phyloP scores from a whole-genome alignment of 805 yeast species.

The Alloascoidea hylecoeti region DNA sequence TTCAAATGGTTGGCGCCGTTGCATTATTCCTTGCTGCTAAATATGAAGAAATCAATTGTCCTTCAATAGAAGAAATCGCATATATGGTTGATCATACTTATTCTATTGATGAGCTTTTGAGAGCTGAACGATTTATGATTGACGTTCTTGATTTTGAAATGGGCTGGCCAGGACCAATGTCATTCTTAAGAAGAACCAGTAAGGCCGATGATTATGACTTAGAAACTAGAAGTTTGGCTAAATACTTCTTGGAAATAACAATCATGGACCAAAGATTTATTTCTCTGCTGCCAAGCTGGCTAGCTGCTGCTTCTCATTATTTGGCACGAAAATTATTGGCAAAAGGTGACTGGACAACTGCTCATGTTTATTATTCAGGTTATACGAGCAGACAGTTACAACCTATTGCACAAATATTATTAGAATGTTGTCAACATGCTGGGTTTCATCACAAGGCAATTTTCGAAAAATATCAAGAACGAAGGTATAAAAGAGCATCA shows the following conservation, averaged over 20 bases:
- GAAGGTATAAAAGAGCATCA: conserved; percentile 56
- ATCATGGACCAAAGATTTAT: conserved; percentile 66
- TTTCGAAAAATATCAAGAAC: conserved; percentile 60
- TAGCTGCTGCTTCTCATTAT: conserved; percentile 74
- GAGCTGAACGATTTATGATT: conserved; percentile 70
- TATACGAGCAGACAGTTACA: conserved; percentile 59
- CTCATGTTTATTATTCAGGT: conserved; percentile 65
- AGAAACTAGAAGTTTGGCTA: conserved; percentile 68
- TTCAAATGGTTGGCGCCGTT: conserved; percentile 71
- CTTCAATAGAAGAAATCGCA: conserved; percentile 65
- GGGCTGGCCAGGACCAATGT: conserved; percentile 90
- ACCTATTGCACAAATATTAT: conserved; percentile 50
- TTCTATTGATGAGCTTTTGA: conserved; percentile 51
- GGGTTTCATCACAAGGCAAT: conserved; percentile 45
- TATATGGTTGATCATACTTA: conserved; percentile 71
- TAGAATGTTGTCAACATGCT: conserved; percentile 42
- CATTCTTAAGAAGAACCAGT: conserved; percentile 62
- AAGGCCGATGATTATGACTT: conserved; percentile 77
- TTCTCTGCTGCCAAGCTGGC: conserved; percentile 70
- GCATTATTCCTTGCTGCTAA: conserved; percentile 73
- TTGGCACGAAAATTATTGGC: conserved; percentile 49
- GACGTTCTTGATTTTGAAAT: conserved; percentile 67
- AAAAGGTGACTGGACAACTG: conserved; percentile 56
- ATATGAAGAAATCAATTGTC: conserved; percentile 75
- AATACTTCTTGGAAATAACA: conserved; percentile 63